Conservation (phyloP, 306 rosid species). For the Inga oerstediana region DNA sequence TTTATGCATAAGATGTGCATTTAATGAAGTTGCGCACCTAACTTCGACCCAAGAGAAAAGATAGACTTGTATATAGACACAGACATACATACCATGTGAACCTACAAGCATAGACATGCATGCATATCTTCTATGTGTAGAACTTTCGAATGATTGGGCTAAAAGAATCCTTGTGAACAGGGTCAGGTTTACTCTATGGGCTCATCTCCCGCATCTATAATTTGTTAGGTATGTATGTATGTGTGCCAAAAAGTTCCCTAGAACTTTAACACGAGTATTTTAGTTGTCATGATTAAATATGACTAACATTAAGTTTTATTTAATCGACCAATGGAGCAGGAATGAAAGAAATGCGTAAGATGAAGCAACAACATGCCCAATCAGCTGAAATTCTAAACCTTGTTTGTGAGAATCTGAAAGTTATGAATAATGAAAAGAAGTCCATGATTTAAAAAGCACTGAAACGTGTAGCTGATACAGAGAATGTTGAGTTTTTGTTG, state of each 20-base stretch:
- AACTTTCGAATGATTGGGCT: too few relatives aligned
- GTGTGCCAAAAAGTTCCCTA: neutral
- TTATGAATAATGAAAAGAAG: neutral
- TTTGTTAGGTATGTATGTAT: neutral
- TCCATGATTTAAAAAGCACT: neutral
- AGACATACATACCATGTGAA: too few relatives aligned
- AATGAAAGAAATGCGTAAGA: neutral
- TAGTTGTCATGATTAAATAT: neutral
- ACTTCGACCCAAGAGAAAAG: neutral
- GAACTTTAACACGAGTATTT: too few relatives aligned
- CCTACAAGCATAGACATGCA: too few relatives aligned
- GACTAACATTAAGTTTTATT: neutral
- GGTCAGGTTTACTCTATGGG: neutral
- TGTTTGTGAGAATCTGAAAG: neutral
- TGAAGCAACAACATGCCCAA: neutral
- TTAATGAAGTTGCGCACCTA: too few relatives aligned
- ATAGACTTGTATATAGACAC: neutral
- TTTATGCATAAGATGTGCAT: neutral
- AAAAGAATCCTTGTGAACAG: neutral
- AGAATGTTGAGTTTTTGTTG: neutral
- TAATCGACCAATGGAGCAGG: neutral
- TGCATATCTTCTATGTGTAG: too few relatives aligned
- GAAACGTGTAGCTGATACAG: rapidly evolving
- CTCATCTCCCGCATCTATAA: neutral
- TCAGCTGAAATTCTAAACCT: neutral